Evolutionary conservation across 495 filamentous ascomycete genomes (phyloP), one percentile per base, ranked within the genome.

Genomic region (Penicillium angulare): DNA sequence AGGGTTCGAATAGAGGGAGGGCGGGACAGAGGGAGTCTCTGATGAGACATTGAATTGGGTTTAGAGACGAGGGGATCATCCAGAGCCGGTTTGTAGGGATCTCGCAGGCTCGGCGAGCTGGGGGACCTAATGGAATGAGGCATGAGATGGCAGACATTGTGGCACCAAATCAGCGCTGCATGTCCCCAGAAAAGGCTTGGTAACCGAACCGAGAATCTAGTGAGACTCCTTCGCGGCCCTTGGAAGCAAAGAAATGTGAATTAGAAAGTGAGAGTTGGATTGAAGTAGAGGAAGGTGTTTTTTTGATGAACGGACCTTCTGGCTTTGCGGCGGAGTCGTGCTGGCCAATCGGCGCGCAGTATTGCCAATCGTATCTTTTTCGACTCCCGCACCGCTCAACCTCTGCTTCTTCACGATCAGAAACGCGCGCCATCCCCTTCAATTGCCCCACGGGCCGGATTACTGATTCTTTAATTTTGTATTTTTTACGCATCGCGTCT

Each of bases 71-170:
- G 63, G 44, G 74, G 54, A 52, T 73, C 70, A 53, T 69, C 72
- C 57, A 66, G 61, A 53, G 61, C 67, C 73, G 75, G 64, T 64
- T 73, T 75, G 56, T 73, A 67, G 61, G 68, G 56, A 58, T 69
- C 52, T 66, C 75, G 68, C 70, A 77, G 67, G 68, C 72, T 75
- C 64, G 73, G 70, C 61, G 78, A 74, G 68, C 73, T 72, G 59
- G 75, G 72, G 65, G 69, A 71, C 67, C 70, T 73, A 73, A 69
- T 72, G 72, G 77, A 65, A 67, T 73, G 66, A 81, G 81, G 80
- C 84, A 88, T 86, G 80, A 78, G 78, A 75, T 56, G 68, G 61
- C 73, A 69, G 68, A 74, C 85, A 88, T 88, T 48, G 70, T 85
- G 79, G 72, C 69, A 78, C 71, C 50, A 49, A 59, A 38, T 71